Base-by-base conservation (phyloP, 768 basidiomycete genomes). In the Exsudoporus frostii region DNA sequence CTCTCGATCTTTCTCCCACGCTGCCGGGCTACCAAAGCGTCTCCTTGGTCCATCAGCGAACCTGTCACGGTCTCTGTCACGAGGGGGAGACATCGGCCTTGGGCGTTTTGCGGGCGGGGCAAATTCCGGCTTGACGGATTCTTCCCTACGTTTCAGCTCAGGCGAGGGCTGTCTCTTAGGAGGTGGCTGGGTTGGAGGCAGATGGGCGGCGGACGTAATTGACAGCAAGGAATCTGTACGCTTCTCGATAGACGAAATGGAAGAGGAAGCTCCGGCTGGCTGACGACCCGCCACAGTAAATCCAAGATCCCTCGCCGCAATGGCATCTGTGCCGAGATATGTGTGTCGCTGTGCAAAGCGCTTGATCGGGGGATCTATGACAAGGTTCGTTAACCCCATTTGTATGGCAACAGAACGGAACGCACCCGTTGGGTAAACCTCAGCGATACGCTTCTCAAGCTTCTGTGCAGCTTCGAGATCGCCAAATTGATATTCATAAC, bases 401-500 rank as follows among this genome's bases (percentile, higher is more conserved):
- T 38, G 33, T 41, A 11, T 25, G 20, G 50, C 38, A 44, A 45
- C 15, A 1, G 17, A 30, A 39, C 3, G 43, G 9, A 10, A 70
- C 82, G 37, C 56, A 92, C 93, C 92, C 45, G 82, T 82, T 0
- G 93, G 86, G 70, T 92, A 98, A 1, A 85, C 83, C 54, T 98
- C 95, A 1, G 86, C 76, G 61, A 98, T 89, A 8, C 97, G 83
- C 55, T 85, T 85, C 69, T 97, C 94, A 43, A 98, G 81, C 70
- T 95, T 92, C 60, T 90, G 84, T 3, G 90, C 83, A 2, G 90
- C 88, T 39, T 90, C 85, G 33, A 95, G 76, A 70, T 95, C 92
- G n/a, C 92, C 92, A 64, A 90, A 98, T 63, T 91, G 87, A 72
- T 94, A 98, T 69, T 97, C 92, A 72, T 96, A 96, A 50, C 88